Evolutionary conservation across 177 flowering plant genomes (phyloP).

Genomic region (Telopea speciosissima): DNA sequence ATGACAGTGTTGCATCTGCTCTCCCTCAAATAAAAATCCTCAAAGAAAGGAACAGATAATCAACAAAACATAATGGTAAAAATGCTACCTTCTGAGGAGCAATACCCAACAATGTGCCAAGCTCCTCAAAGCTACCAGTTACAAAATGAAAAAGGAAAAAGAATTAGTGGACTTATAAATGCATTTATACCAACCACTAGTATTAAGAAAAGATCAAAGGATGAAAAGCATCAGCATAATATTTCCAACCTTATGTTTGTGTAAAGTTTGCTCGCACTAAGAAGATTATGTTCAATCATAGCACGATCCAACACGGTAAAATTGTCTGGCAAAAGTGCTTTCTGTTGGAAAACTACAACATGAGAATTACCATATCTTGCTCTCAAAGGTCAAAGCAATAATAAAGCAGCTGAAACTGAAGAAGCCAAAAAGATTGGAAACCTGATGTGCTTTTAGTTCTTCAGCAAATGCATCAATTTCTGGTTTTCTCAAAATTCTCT

Average conservation of each 20-base stretch:
- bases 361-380: constrained; percentile 2
- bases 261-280: constrained; percentile 97
- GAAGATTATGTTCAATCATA: constrained; percentile 98
- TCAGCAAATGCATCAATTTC: constrained; percentile 99
- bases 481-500: constrained; percentile 94
- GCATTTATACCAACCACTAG: neutral
- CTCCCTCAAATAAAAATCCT: neutral
- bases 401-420: neutral
- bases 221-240: neutral
- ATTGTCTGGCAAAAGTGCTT: constrained; percentile 92
- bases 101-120: constrained; percentile 92
- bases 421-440: constrained; percentile 11
- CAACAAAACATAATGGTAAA: neutral
- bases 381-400: neutral
- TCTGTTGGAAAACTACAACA: constrained; percentile 38
- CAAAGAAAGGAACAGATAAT: constrained; percentile 1
- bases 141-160: neutral
- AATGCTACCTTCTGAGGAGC: constrained; percentile 73
- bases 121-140: constrained; percentile 77
- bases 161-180: neutral
- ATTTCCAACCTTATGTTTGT: constrained; percentile 77
- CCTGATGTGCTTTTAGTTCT: constrained; percentile 95
- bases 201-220: neutral
- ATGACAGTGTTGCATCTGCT: too few relatives aligned
- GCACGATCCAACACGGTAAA: constrained; percentile 98